Conservation (phyloP, 768 basidiomycete species). For the Hericium erinaceus region DNA sequence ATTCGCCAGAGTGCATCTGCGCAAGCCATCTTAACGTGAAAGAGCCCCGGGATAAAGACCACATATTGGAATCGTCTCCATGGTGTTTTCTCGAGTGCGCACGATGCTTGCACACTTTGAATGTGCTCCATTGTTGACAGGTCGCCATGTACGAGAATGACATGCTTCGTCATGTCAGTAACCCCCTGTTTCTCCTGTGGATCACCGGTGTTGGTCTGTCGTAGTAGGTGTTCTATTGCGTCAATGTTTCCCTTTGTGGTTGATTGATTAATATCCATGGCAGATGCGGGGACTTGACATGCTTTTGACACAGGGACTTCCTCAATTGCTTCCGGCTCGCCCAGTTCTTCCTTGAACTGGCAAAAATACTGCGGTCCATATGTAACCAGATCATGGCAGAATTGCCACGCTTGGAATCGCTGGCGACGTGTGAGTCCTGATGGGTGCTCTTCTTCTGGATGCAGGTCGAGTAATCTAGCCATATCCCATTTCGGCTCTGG, state of each 20-base stretch:
- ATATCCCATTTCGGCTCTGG: not conserved
- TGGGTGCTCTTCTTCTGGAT: not conserved
- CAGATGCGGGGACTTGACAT: too few relatives aligned
- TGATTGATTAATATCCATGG: too few relatives aligned
- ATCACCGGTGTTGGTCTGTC: too few relatives aligned
- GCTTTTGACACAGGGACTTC: not conserved
- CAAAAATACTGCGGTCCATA: not conserved
- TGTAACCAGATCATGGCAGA: not conserved
- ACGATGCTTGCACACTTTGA: too few relatives aligned
- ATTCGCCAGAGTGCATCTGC: slow-evolving; percentile 5
- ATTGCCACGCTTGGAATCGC: not conserved
- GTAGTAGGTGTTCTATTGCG: too few relatives aligned
- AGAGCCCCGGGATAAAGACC: slow-evolving; percentile 18
- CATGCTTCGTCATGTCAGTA: too few relatives aligned
- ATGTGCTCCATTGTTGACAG: too few relatives aligned
- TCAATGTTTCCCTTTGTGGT: too few relatives aligned
- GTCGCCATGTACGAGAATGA: too few relatives aligned
- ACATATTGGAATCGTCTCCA: not conserved
- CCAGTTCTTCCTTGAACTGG: not conserved
- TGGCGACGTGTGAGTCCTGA: not conserved
- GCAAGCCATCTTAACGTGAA: slow-evolving; percentile 26
- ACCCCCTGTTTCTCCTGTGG: too few relatives aligned
- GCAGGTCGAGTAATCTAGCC: not conserved
- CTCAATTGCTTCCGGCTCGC: not conserved
- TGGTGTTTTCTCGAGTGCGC: too few relatives aligned